These are phyloP conservation scores for Phylloporus sp. DNA, from an alignment of 768 basidiomycete genomes.

Conservation along the genomic window DNA sequence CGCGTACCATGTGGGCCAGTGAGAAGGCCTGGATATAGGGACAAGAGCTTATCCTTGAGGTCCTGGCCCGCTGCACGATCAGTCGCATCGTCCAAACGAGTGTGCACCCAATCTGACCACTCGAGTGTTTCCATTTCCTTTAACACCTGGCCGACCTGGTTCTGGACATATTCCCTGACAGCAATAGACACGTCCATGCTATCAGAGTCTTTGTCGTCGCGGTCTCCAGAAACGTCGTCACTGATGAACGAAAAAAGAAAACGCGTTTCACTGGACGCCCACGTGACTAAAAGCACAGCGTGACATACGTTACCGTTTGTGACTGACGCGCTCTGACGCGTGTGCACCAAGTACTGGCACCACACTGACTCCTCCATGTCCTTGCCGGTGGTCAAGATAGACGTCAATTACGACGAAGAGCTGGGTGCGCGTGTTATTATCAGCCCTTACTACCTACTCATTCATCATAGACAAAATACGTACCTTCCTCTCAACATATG, in stretches of 20 bases:
- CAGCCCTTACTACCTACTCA: not conserved
- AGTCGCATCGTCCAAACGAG: not conserved
- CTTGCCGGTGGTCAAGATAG: conserved; percentile 53
- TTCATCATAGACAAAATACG: conserved; percentile 54
- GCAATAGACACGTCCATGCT: conserved; percentile 5
- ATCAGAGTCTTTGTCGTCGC: no score
- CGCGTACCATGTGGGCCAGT: not conserved
- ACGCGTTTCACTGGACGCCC: not conserved
- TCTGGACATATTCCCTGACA: conserved; percentile 13
- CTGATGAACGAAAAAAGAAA: not conserved
- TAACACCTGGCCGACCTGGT: conserved; percentile 9
- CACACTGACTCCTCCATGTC: conserved; percentile 55
- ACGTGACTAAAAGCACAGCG: conserved; percentile 10
- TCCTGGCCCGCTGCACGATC: not conserved
- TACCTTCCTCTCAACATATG: conserved; percentile 67
- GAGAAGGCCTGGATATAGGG: conserved; percentile 4
- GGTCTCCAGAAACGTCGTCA: no score
- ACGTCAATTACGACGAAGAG: conserved; percentile 66
- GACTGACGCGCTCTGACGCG: conserved; percentile 25
- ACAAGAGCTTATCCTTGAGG: conserved; percentile 1
- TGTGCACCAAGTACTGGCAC: conserved; percentile 19
- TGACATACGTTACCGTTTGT: conserved; percentile 20
- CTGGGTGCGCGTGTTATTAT: conserved; percentile 42
- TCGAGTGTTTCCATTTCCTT: conserved; percentile 8
- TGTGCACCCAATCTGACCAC: conserved; percentile 13